These are phyloP conservation scores for Claviceps sp. DNA, from an alignment of 2,329 filamentous ascomycete species.

Conservation along the genomic window DNA sequence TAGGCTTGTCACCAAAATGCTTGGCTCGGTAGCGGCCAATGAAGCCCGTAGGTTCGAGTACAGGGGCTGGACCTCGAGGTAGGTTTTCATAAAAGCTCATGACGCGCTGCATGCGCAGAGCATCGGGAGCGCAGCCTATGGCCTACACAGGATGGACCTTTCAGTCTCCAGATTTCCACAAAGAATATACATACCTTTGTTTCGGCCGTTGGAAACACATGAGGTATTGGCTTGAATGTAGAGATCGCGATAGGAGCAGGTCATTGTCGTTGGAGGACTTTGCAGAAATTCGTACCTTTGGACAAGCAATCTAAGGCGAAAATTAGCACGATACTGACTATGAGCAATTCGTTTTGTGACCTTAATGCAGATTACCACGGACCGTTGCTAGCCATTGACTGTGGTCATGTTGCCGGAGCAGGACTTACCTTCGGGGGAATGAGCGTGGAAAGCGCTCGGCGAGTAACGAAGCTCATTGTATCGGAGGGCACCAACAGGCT, in stretches of 20 bases:
- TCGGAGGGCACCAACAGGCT: slow-evolving; percentile 15
- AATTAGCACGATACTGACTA: slow-evolving; percentile 13
- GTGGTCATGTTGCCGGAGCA: not conserved
- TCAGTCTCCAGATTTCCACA: slow-evolving; percentile 19
- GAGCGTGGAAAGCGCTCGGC: slow-evolving; percentile 90
- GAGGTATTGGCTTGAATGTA: not conserved
- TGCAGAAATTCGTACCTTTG: slow-evolving; percentile 44
- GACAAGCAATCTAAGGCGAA: slow-evolving; percentile 56
- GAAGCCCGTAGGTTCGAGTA: slow-evolving; percentile 67
- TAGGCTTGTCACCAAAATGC: slow-evolving; percentile 93
- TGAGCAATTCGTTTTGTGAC: not conserved
- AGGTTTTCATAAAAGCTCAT: slow-evolving; percentile 99
- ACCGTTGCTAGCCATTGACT: not conserved
- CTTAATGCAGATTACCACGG: no score
- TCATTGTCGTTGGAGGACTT: not conserved
- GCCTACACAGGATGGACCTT: slow-evolving; percentile 42
- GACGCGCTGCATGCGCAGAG: slow-evolving; percentile 92
- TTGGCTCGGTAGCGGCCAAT: slow-evolving; percentile 77
- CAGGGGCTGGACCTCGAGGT: slow-evolving; percentile 79
- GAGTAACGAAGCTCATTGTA: slow-evolving; percentile 87
- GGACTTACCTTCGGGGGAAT: slow-evolving; percentile 88
- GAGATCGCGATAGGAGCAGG: no score
- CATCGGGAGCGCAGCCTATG: slow-evolving; percentile 89
- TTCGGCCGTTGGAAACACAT: not conserved
- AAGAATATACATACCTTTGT: not conserved